phyloP scores from a whole-genome alignment of 2,329 filamentous ascomycete genomes.

The Escovopsis sp. region DNA sequence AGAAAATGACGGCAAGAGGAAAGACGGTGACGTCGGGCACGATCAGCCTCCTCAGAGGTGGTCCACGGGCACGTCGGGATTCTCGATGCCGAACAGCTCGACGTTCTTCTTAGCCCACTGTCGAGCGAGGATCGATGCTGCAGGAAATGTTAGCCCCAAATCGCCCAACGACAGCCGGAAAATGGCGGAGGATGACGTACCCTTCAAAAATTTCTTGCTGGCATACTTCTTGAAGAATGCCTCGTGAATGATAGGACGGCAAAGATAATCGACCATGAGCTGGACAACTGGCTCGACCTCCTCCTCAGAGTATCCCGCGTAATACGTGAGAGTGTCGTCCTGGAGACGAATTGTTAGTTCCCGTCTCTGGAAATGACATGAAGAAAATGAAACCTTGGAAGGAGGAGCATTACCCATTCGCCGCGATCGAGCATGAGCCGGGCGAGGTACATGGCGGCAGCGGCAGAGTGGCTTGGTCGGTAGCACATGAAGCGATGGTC shows the following conservation, averaged over 20 bases:
- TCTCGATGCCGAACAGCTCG: constrained; percentile 35
- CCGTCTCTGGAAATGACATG: too few relatives aligned
- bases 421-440: constrained; percentile 82
- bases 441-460: constrained; percentile 87
- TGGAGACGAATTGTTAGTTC: constrained; percentile 17
- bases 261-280: constrained; percentile 94
- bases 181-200: constrained; percentile 35
- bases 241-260: constrained; percentile 78
- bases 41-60: constrained; percentile 21
- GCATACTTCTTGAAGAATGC: constrained; percentile 99
- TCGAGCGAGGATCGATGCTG: constrained; percentile 80
- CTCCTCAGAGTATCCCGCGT: constrained; percentile 82
- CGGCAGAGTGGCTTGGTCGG: constrained; percentile 78
- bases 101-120: constrained; percentile 84
- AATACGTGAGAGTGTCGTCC: constrained; percentile 77
- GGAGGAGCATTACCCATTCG: constrained; percentile 55
- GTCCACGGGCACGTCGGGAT: constrained; percentile 34
- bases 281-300: constrained; percentile 86
- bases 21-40: constrained; percentile 2
- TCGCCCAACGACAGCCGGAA: too few relatives aligned
- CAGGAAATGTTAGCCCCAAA: background rate
- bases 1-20: background rate
- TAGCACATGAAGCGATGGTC: constrained; percentile 89
- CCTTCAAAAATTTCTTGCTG: constrained; percentile 98
- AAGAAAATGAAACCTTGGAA: background rate